Conservation (phyloP, 2,329 filamentous ascomycete genomes). For the Fusarium tupiense region DNA sequence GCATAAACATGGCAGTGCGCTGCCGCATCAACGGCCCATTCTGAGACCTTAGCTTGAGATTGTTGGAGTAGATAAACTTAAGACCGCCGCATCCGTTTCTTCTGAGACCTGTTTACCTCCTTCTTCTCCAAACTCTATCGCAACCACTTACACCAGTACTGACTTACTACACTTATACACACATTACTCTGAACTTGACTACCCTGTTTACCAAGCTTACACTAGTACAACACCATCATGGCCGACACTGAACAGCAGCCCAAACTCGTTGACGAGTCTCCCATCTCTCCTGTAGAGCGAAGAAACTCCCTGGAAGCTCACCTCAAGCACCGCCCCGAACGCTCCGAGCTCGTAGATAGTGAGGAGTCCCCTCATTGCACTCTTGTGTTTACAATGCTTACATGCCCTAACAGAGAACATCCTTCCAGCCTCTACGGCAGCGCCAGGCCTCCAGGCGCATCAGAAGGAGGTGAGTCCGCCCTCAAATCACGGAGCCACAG, state of each 20-base stretch:
- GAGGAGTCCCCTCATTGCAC: conserved; percentile 48
- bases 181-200: neutral
- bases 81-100: conserved; percentile 31
- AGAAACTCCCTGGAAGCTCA: conserved; percentile 79
- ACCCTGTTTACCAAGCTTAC: neutral
- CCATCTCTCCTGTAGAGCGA: conserved; percentile 63
- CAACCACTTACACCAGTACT: conserved; percentile 13
- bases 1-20: conserved; percentile 41
- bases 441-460: conserved; percentile 80
- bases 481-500: neutral
- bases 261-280: conserved; percentile 58
- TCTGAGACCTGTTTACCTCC: conserved; percentile 23
- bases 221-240: conserved; percentile 28
- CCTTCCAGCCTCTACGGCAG: conserved; percentile 79
- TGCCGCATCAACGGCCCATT: conserved; percentile 44
- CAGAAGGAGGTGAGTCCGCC: conserved; percentile 72
- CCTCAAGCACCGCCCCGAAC: conserved; percentile 76
- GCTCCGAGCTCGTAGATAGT: conserved; percentile 84
- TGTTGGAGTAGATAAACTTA: conserved; percentile 34
- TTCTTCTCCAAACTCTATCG: conserved; percentile 7
- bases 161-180: neutral
- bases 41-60: conserved; percentile 33
- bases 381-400: conserved; percentile 45
- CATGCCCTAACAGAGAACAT: conserved; percentile 75
- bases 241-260: conserved; percentile 39